Percentiles rank a stretch among this genome's conserved stretches.
These are phyloP conservation scores for Eutreptiella sp. DNA, from an alignment of 208 protist species.

Conservation along the genomic window DNA sequence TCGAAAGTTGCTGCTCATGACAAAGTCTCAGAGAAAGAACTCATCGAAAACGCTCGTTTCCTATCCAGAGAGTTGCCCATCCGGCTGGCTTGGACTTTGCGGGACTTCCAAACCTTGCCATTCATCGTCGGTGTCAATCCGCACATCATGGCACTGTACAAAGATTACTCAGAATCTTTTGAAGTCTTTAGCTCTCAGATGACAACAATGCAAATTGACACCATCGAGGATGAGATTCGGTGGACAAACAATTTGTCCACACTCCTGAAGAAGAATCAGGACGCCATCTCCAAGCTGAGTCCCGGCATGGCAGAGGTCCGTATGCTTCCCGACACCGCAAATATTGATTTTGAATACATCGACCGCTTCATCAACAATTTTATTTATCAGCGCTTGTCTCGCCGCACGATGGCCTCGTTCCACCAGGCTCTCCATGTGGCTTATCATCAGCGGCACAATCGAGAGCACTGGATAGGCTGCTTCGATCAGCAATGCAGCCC, in stretches of 20 bases:
- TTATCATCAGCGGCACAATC: too few species aligned
- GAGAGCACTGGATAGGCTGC: conserved; percentile 6
- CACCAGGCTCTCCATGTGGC: conserved; percentile 9
- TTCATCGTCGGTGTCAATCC: conserved; percentile 22
- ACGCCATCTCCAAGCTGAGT: conserved; percentile 1
- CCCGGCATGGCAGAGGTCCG: conserved; percentile 5
- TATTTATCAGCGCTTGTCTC: conserved; percentile 5
- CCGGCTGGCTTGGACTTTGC: conserved; percentile 6
- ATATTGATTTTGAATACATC: conserved; percentile 18
- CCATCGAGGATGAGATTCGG: too few species aligned
- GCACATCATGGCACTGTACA: conserved; percentile 11
- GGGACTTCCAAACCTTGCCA: conserved; percentile 13
- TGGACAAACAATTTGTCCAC: conserved; percentile 1
- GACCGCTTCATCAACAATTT: conserved; percentile 15
- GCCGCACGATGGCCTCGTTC: background rate
- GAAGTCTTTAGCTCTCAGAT: background rate
- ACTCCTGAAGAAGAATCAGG: conserved; percentile 2
- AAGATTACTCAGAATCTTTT: conserved; percentile 8
- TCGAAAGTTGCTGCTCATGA: background rate
- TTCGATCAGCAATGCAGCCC: conserved; percentile 15
- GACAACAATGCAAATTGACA: conserved; percentile 11
- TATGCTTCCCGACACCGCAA: background rate
- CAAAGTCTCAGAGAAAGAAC: too few species aligned
- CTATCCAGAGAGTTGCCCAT: conserved; percentile 7
- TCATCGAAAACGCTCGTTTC: conserved; percentile 11